Base-by-base conservation (phyloP, 306 rosid species). In the Alnus glutinosa region DNA sequence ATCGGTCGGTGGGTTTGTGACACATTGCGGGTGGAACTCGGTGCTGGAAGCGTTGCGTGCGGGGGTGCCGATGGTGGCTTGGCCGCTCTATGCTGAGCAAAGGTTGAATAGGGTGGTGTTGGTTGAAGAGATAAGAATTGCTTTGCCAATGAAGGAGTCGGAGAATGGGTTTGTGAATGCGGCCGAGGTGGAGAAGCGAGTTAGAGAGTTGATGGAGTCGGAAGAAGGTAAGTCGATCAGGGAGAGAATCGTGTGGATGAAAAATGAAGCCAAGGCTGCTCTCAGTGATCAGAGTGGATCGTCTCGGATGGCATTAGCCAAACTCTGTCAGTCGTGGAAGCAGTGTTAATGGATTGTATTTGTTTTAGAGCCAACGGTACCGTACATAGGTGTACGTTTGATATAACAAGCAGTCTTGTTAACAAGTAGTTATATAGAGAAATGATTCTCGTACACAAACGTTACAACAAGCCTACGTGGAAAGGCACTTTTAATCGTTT, bases 1-100 rank as follows among this genome's bases (percentile, higher is more conserved):
- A 18, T 83, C 97, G 0, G 83, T 89, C 1, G 95, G 92, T 3
- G 92, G 95, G 50, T 88, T 90, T 12, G 87, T 90, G 87, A 85
- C 28, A 23, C 94, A 90, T 30, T 86, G 88, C 14, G 52, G 52
- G 52, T 49, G 52, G 52, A 49, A 49, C 14, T 49, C 52, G 52
- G 52, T 49, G 52, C 51, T 91, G 70, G 97, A 91, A 50, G 82
- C 90, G 0, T 75, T 86, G 4, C 70, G 86, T 18, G 83, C 70
- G 0, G 92, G 92, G 5, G 89, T 86, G 54, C 90, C 90, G 14
- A 10, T 49, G 52, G 52, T 49, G 52, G 52, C 52, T 2, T 49
- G 52, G 52, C 52, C 52, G 14, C 52, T 49, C 52, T 49, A 49
- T 14, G 52, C 52, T 0, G 97, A 92, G 71, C 94, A 89, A 57